Evolutionary conservation across 116 monocot genomes (phyloP), one percentile per base, ranked within the genome.

Genomic region (Iris pallida): DNA sequence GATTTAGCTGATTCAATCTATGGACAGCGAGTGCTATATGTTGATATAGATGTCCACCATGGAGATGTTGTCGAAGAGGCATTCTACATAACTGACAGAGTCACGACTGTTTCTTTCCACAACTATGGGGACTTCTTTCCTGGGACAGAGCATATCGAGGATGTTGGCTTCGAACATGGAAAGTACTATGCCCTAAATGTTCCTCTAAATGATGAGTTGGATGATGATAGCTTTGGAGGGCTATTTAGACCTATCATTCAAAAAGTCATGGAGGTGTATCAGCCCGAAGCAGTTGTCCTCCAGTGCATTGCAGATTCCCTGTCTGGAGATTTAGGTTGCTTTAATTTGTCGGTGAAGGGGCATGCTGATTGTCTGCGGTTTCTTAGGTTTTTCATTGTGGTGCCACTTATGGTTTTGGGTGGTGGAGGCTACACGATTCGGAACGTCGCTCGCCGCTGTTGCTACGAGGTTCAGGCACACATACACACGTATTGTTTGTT

Each of bases 31-130:
- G 93, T 94, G 16, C 66, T 94, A 2, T 94, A 94, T 76, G 90
- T 90, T 68, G 93, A 94, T 75, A 94, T 94, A 69, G 93, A 94
- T 79, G 80, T 94, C 60, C 93, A 94, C 76, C 93, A 94, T 75
- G 93, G 93, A 47, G 93, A 94, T 77, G 93, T 90, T 51, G 93
- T 94, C n/a, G 93, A 94, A 65, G 93, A 94, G 74, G 93, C 93
- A 7, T 94, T 94, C 69, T 94, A 80, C 80, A 94, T 82, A 3
- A 94, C 93, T 41, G 86, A 94, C 62, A 83, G 93, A 66, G 93
- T 94, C 58, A 90, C 90, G 90, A 94, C 93, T 2, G 84, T 90
- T 14, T 94, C 93, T 19, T 94, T 94, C 85, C 93, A 94, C 64
- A 94, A 94, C 66, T 94, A 68, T 64, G 93, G 93, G 46, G 93